Evolutionary conservation across 257 asterid species (phyloP).

Genomic region (Forsythia viridissima): DNA sequence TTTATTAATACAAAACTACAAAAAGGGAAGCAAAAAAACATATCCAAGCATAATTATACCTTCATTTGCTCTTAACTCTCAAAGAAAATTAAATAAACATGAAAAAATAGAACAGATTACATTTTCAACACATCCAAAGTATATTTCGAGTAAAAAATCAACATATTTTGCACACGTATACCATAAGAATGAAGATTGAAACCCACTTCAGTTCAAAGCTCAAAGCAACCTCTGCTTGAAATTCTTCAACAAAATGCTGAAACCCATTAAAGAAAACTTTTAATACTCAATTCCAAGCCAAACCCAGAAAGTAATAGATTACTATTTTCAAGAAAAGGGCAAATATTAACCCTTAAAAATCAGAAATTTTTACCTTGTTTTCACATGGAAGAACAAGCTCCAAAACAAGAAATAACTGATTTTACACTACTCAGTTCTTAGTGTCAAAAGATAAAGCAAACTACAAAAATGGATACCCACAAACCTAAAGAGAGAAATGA

Average conservation of each 20-base stretch:
- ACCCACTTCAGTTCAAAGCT: conserved; percentile 28
- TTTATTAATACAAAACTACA: background rate
- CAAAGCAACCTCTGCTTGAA: background rate
- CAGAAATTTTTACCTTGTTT: conserved; percentile 43
- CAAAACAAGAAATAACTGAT: conserved; percentile 33
- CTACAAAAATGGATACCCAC: conserved; percentile 10
- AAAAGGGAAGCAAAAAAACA: background rate
- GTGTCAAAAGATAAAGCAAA: conserved; percentile 20
- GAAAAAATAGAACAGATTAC: background rate
- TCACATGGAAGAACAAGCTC: conserved; percentile 35
- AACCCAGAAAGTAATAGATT: conserved; percentile 35
- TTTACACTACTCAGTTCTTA: conserved; percentile 20
- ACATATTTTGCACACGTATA: conserved; percentile 34
- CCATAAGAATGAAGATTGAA: conserved; percentile 29
- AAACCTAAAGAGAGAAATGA: conserved; percentile 13
- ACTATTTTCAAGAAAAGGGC: conserved; percentile 17
- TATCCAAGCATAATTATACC: background rate
- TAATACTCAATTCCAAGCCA: conserved; percentile 27
- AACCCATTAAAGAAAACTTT: conserved; percentile 30
- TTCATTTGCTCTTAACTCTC: background rate
- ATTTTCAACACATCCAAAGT: background rate
- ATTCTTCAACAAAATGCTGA: conserved; percentile 21
- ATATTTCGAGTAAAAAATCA: background rate
- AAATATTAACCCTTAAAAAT: conserved; percentile 30
- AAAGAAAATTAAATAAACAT: conserved; percentile 5